Conservation (phyloP, 805 yeast genomes). For the Starmerella floricola region DNA sequence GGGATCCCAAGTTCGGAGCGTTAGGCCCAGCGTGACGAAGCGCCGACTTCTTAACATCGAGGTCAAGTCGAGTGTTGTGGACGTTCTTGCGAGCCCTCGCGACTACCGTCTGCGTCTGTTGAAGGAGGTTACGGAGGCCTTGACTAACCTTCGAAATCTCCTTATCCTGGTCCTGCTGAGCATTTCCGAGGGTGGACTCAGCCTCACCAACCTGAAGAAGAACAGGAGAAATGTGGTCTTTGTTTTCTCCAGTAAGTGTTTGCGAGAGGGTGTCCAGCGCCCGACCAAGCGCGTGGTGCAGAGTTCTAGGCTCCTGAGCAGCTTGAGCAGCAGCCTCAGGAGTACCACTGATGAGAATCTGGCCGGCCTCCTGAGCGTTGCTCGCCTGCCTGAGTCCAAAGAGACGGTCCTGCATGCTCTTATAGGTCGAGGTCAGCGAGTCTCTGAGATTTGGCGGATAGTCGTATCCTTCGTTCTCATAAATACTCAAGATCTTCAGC, state of each 20-base stretch:
- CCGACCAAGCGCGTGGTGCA: constrained; percentile 69
- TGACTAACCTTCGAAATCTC: constrained; percentile 60
- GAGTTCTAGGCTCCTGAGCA: constrained; percentile 60
- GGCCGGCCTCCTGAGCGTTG: constrained; percentile 72
- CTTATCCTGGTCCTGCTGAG: constrained; percentile 71
- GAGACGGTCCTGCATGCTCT: constrained; percentile 51
- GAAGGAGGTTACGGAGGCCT: constrained; percentile 49
- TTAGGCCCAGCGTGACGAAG: constrained; percentile 33
- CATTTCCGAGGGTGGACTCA: constrained; percentile 66
- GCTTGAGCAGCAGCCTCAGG: constrained; percentile 33
- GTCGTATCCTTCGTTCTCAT: constrained; percentile 70
- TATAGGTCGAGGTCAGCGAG: constrained; percentile 61
- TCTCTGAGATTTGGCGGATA: constrained; percentile 69
- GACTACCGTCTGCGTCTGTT: constrained; percentile 49
- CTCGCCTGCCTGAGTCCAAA: constrained; percentile 58
- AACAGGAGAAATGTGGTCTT: constrained; percentile 46
- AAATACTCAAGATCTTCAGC: constrained; percentile 43
- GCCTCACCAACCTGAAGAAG: constrained; percentile 56
- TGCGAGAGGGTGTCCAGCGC: constrained; percentile 35
- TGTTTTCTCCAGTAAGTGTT: constrained; percentile 33
- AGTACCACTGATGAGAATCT: constrained; percentile 36
- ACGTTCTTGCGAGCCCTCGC: constrained; percentile 59
- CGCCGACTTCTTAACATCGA: constrained; percentile 60
- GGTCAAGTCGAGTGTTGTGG: constrained; percentile 61
- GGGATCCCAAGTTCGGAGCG: constrained; percentile 59